A percentile compares a stretch with the other conserved stretches of the same genome.
phyloP scores from a whole-genome alignment of 495 filamentous ascomycete species.

The Hypomontagnella monticulosa region DNA sequence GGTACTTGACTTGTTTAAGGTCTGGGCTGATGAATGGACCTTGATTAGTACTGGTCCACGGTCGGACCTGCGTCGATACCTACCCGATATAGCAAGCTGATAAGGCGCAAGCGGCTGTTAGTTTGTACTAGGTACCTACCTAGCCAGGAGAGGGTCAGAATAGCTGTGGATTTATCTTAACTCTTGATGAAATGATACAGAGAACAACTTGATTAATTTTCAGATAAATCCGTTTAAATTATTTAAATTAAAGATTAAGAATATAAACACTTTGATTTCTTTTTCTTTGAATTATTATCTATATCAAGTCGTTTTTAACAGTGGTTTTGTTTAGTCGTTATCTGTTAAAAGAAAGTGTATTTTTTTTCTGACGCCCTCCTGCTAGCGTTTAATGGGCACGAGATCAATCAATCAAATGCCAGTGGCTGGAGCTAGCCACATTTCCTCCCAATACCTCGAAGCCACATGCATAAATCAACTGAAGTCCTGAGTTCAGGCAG shows the following conservation, averaged over 20 bases:
- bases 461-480: slow-evolving; percentile 11
- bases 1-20: slow-evolving; percentile 15
- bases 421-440: slow-evolving; percentile 32
- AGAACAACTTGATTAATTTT: too few species aligned
- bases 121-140: background rate
- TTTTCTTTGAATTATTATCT: too few species aligned
- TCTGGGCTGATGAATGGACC: slow-evolving; percentile 15
- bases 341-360: too few species aligned
- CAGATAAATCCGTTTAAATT: too few species aligned
- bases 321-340: too few species aligned
- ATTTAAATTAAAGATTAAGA: too few species aligned
- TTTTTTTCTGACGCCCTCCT: too few species aligned
- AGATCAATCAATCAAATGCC: slow-evolving; percentile 24
- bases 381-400: slow-evolving; percentile 20
- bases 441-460: slow-evolving; percentile 18
- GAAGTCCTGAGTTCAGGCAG: background rate
- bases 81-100: slow-evolving; percentile 31
- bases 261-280: too few species aligned
- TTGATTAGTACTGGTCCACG: slow-evolving; percentile 14
- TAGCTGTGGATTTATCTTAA: too few species aligned
- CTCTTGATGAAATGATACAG: too few species aligned
- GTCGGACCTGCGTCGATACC: slow-evolving; percentile 28
- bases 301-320: too few species aligned
- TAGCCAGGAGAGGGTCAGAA: too few species aligned
- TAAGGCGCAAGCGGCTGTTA: slow-evolving; percentile 9